Evolutionary conservation across 345 rosid genomes (phyloP).

Genomic region (Lepidium africanum): DNA sequence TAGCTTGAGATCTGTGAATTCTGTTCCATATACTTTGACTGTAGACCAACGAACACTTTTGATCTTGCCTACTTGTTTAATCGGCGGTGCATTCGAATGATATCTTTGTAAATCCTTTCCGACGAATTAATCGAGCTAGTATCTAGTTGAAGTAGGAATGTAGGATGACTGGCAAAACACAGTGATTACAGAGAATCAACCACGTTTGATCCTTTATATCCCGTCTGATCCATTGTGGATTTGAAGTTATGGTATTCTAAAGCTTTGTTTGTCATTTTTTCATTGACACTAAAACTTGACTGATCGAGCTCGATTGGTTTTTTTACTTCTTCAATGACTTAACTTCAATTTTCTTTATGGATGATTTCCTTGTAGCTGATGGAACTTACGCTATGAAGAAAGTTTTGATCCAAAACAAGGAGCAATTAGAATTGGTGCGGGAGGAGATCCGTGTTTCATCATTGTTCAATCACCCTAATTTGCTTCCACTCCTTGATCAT

Average conservation of each 20-base stretch:
- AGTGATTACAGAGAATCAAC: neutral
- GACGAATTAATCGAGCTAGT: neutral
- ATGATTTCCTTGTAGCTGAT: conserved; percentile 45
- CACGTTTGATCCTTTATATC: neutral
- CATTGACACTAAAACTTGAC: neutral
- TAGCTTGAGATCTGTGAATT: neutral
- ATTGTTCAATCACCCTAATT: conserved; percentile 71
- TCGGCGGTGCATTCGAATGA: neutral
- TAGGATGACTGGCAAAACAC: neutral
- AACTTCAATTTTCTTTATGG: neutral
- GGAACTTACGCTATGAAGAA: conserved; percentile 97
- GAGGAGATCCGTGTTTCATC: conserved; percentile 95
- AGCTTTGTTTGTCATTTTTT: neutral
- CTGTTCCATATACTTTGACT: neutral
- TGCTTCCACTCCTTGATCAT: conserved; percentile 97
- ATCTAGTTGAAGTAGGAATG: neutral
- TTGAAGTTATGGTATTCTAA: neutral
- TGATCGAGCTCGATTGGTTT: neutral
- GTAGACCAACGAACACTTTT: neutral
- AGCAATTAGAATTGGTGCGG: conserved; percentile 80
- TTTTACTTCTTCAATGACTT: neutral
- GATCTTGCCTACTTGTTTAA: neutral
- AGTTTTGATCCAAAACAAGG: conserved; percentile 82
- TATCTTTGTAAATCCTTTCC: neutral
- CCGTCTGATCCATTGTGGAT: neutral